A percentile compares a stretch with the other conserved stretches of the same genome.
Conservation (phyloP, 169 alveolate genomes). For the Plasmodium knowlesi region DNA sequence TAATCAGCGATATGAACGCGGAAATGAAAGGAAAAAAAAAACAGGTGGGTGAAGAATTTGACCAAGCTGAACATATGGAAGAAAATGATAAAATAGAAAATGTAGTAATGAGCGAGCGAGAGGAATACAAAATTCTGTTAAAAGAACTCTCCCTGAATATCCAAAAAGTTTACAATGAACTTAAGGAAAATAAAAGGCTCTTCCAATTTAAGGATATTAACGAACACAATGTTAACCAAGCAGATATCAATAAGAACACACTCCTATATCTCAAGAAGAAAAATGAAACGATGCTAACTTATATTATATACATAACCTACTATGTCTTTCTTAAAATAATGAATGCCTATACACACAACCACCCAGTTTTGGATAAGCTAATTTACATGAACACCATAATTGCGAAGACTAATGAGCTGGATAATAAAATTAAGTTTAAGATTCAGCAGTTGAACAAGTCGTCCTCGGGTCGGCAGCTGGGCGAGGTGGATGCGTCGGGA, state of each 20-base stretch:
- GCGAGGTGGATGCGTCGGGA: neutral
- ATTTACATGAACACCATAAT: slow-evolving; percentile 75
- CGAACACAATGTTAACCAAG: slow-evolving; percentile 65
- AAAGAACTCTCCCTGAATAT: slow-evolving; percentile 66
- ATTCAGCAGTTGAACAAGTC: slow-evolving; percentile 69
- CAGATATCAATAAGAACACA: slow-evolving; percentile 73
- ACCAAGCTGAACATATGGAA: neutral
- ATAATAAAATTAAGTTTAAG: slow-evolving; percentile 67
- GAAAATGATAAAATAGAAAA: neutral
- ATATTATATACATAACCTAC: slow-evolving; percentile 77
- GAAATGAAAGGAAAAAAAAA: slow-evolving; percentile 77
- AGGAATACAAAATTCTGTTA: slow-evolving; percentile 67
- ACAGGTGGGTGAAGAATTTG: slow-evolving; percentile 41
- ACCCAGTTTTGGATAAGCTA: slow-evolving; percentile 81
- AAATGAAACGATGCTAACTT: slow-evolving; percentile 80
- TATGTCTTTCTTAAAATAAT: slow-evolving; percentile 79
- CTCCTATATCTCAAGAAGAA: slow-evolving; percentile 78
- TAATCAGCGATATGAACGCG: slow-evolving; percentile 68
- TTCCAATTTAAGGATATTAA: slow-evolving; percentile 66
- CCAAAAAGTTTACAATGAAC: slow-evolving; percentile 74
- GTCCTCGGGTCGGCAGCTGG: neutral
- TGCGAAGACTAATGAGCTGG: slow-evolving; percentile 70
- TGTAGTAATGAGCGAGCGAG: slow-evolving; percentile 65
- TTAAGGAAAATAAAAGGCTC: slow-evolving; percentile 63
- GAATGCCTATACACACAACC: slow-evolving; percentile 75